These are phyloP conservation scores for Coemansia sp. DNA, from an alignment of 192 early-diverging fungal species.

Conservation along the genomic window DNA sequence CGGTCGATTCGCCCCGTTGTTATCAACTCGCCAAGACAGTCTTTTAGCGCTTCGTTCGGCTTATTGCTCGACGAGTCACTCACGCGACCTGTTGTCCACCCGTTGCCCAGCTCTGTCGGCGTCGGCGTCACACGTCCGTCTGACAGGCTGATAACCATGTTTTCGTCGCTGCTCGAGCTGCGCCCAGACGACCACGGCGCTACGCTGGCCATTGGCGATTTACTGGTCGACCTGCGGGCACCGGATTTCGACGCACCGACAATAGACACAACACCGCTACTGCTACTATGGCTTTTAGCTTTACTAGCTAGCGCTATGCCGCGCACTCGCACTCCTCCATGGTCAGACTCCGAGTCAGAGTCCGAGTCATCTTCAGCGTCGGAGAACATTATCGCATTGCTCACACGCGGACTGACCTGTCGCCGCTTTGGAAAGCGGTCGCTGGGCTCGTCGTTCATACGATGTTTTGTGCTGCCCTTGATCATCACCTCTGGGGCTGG, in stretches of 20 bases:
- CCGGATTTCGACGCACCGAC: background rate
- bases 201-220: background rate
- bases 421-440: slow-evolving; percentile 10
- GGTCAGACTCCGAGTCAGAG: slow-evolving; percentile 12
- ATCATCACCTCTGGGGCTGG: slow-evolving; percentile 14
- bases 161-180: background rate
- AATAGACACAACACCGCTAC: background rate
- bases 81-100: background rate
- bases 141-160: background rate
- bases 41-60: background rate
- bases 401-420: slow-evolving; percentile 18
- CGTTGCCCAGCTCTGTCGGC: slow-evolving; percentile 2
- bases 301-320: background rate
- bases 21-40: slow-evolving; percentile 13
- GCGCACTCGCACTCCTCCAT: background rate
- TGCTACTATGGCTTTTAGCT: background rate
- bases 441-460: slow-evolving; percentile 1
- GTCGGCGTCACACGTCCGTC: background rate
- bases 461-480: slow-evolving; percentile 37
- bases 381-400: slow-evolving; percentile 20
- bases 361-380: slow-evolving; percentile 10
- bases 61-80: background rate
- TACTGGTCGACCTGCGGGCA: background rate
- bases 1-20: slow-evolving; percentile 15
- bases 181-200: background rate